phyloP scores from a whole-genome alignment of 345 rosid species.

The Citrus mangshanensis region DNA sequence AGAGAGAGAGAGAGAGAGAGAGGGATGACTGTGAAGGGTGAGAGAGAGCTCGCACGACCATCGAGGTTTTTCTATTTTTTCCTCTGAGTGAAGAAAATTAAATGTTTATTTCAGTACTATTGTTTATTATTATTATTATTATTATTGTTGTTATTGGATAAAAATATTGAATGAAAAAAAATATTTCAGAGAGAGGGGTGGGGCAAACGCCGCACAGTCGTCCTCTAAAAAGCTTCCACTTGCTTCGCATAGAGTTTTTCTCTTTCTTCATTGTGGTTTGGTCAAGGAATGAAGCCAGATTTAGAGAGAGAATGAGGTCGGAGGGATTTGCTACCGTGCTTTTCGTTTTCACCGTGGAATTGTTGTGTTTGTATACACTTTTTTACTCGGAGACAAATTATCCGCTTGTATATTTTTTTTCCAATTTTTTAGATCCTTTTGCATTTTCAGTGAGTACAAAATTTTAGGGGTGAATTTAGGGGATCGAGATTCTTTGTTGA shows the following conservation, averaged over 20 bases:
- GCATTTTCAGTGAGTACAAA: too few relatives aligned
- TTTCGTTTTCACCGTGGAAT: neutral
- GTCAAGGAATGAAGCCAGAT: neutral
- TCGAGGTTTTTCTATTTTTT: conserved; percentile 27
- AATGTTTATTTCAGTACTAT: neutral
- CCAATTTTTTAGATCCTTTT: too few relatives aligned
- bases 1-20: neutral
- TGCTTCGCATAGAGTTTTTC: neutral
- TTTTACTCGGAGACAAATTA: too few relatives aligned
- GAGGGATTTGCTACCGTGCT: neutral
- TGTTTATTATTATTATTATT: neutral
- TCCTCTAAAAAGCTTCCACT: conserved; percentile 14
- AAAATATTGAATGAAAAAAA: neutral
- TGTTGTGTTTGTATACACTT: neutral
- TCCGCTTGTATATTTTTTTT: too few relatives aligned
- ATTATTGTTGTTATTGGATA: neutral
- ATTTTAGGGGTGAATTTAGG: too few relatives aligned
- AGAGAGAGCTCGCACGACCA: conserved; percentile 36
- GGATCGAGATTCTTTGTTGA: accelerated
- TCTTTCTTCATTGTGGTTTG: neutral
- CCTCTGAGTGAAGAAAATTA: neutral
- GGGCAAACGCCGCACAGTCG: neutral
- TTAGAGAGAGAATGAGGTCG: neutral
- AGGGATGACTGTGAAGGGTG: conserved; percentile 29
- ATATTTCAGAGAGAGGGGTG: neutral